Evolutionary conservation across 2,329 filamentous ascomycete genomes (phyloP), one percentile per base, ranked within the genome.

Genomic region (Colletotrichum lupini): DNA sequence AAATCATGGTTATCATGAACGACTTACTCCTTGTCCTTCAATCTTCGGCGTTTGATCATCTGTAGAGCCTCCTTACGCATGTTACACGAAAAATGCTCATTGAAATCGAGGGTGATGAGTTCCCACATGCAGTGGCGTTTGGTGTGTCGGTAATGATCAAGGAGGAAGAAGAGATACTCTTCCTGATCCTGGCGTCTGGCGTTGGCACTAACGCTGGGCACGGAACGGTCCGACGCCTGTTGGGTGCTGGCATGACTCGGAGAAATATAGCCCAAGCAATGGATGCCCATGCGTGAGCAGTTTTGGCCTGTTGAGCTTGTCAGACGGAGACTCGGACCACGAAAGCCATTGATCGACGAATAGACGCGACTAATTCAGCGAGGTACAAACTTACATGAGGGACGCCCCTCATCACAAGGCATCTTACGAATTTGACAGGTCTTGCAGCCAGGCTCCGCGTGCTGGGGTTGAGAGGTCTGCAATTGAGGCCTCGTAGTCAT

Each of bases 111-210:
- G 2, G 71, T 73, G 55, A 73, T 73, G 8, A 73, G 60, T 55
- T 73, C 71, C 71, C 71, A 73, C 71, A 73, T 73, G 37, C 71
- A 73, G 49, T 73, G 71, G 4, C 71, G 71, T 60, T 73, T 73
- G 32, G 71, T 73, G 24, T 71, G 71, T 37, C 71, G 71, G 56
- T 73, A 73, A 35, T 73, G 71, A 16, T 73, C 67, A 6, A 73
- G 71, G 42, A 73, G 71, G 19, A 70, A 73, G 61, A 70, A 73
- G 14, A 73, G 67, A 37, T 73, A 73, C 61, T 73, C 71, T 19
- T 73, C 71, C 24, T 73, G 71, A 37, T 73, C 71, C 56, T 73
- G 71, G 30, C 71, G 71, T 42, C 68, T 70, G 67, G 71, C 71
- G 46, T 58, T 61, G 19, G 71, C 70, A 52, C 62, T 70, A 49